A percentile compares a stretch with the other conserved stretches of the same genome.
phyloP scores from a whole-genome alignment of 2,329 filamentous ascomycete genomes.

The Talaromyces verruculosus region DNA sequence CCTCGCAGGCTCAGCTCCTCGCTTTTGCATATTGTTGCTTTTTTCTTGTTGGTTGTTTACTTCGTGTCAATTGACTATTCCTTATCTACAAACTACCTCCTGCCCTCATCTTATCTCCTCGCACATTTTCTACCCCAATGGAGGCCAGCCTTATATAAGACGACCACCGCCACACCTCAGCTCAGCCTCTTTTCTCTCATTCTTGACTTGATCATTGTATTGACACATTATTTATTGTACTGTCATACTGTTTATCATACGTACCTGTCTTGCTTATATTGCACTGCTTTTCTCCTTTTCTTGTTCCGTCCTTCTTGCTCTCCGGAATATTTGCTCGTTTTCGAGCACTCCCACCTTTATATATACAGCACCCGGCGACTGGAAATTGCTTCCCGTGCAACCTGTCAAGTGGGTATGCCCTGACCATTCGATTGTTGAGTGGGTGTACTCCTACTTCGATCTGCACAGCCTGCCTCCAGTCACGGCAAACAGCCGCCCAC shows the following conservation, averaged over 20 bases:
- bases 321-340: neutral
- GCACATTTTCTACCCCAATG: too few species aligned
- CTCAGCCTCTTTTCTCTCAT: slow-evolving; percentile 12
- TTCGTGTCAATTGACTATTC: slow-evolving; percentile 4
- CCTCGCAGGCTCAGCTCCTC: neutral
- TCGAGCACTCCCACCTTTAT: neutral
- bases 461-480: neutral
- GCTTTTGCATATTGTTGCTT: neutral
- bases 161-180: slow-evolving; percentile 17
- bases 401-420: slow-evolving; percentile 1
- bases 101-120: neutral
- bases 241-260: neutral
- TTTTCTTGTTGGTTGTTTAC: neutral
- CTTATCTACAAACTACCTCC: neutral
- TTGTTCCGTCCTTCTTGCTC: neutral
- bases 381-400: neutral
- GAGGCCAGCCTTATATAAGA: slow-evolving; percentile 7
- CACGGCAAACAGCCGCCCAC: neutral
- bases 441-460: slow-evolving; percentile 6
- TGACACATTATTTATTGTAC: neutral
- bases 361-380: neutral
- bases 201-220: neutral
- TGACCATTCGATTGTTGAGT: neutral
- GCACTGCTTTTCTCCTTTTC: neutral
- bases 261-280: slow-evolving; percentile 2